A percentile compares a stretch with the other conserved stretches of the same genome.
These are phyloP conservation scores for Microstroma glucosiphilum DNA, from an alignment of 1,284 basidiomycete species.

Conservation along the genomic window DNA sequence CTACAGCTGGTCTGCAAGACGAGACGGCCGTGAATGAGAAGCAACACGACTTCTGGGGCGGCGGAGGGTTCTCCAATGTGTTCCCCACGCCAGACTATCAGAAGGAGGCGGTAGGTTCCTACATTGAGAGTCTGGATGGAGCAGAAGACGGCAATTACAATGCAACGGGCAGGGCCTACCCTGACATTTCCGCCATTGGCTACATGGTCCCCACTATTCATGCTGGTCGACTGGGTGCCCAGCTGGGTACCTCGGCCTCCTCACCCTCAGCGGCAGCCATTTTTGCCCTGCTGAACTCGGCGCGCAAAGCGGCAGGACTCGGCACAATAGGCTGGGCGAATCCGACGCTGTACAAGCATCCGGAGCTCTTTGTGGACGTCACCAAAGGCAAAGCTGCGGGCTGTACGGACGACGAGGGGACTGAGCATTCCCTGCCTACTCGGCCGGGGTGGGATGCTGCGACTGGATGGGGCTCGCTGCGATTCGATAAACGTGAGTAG, in stretches of 20 bases:
- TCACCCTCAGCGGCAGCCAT: constrained; percentile 10
- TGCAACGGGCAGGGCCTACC: constrained; percentile 60
- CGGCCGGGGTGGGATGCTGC: constrained; percentile 35
- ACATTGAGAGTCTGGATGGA: constrained; percentile 57
- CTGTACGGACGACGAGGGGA: constrained; percentile 51
- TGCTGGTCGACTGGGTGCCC: not conserved
- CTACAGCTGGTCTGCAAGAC: constrained; percentile 55
- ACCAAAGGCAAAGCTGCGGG: constrained; percentile 58
- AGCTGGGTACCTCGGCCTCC: constrained; percentile 9
- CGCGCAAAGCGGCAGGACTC: not conserved
- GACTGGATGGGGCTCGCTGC: constrained; percentile 16
- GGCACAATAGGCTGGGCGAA: constrained; percentile 1
- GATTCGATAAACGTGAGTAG: constrained; percentile 12
- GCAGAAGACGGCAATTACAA: constrained; percentile 59
- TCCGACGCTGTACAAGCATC: constrained; percentile 25
- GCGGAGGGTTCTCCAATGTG: constrained; percentile 67
- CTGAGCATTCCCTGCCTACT: constrained; percentile 43
- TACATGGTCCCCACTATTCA: constrained; percentile 38
- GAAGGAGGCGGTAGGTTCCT: constrained; percentile 57
- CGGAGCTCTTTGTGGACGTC: constrained; percentile 57
- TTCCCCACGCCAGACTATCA: constrained; percentile 61
- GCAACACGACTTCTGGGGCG: constrained; percentile 57
- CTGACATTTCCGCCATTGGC: constrained; percentile 65
- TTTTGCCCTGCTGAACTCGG: constrained; percentile 2
- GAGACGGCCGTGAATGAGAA: constrained; percentile 28